A percentile compares a stretch with the other conserved stretches of the same genome.
These are phyloP conservation scores for Zygosaccharomyces sapae DNA, from an alignment of 1,139 yeast genomes.

Conservation along the genomic window DNA sequence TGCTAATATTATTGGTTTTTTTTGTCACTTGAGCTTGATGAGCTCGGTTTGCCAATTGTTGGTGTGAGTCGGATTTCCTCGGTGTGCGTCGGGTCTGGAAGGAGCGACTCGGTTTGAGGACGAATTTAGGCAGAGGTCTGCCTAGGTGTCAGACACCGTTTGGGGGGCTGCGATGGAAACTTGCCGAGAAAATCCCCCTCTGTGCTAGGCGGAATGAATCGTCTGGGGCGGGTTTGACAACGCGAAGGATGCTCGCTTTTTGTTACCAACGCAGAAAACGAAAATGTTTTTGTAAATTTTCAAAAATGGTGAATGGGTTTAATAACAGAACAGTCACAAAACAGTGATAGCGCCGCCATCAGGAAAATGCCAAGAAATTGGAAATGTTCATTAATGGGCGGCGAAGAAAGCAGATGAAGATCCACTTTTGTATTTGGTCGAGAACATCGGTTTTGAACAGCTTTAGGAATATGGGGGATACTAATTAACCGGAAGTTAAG, in stretches of 20 bases:
- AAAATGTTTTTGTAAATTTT: not conserved
- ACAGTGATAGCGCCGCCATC: not conserved
- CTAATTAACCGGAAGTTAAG: no score
- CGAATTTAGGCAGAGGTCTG: not conserved
- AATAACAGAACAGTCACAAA: not conserved
- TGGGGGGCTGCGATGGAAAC: no score
- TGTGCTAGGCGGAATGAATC: no score
- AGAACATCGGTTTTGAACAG: no score
- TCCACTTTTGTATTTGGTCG: no score
- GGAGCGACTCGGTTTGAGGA: not conserved
- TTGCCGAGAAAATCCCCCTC: no score
- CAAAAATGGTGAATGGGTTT: not conserved
- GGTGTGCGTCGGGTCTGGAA: not conserved
- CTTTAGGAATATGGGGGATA: no score
- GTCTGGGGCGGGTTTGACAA: not conserved
- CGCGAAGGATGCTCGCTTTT: not conserved
- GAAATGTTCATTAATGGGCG: no score
- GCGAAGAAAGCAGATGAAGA: no score
- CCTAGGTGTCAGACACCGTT: not conserved
- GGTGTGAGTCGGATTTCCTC: not conserved
- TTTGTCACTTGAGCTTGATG: constrained; percentile 5
- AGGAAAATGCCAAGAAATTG: not conserved
- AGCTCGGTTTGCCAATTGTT: constrained; percentile 1
- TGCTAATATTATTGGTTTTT: not conserved
- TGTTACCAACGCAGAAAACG: not conserved